phyloP scores from a whole-genome alignment of 306 rosid species.

The Aeschynomene evenia region DNA sequence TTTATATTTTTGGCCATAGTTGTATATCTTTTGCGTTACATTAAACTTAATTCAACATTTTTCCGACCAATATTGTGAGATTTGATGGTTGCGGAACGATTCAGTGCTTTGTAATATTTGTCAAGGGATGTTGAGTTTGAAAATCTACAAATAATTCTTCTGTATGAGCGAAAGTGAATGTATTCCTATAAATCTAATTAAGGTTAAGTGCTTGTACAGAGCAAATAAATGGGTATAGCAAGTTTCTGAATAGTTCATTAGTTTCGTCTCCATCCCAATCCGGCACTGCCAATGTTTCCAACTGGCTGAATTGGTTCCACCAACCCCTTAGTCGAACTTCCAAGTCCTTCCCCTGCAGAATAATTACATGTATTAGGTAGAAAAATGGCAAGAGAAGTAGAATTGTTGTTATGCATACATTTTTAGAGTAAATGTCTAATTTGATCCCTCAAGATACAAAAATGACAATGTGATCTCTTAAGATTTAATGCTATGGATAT shows the following conservation, averaged over 20 bases:
- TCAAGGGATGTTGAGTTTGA: neutral
- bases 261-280: conserved; percentile 62
- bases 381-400: too few species aligned
- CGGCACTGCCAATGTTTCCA: conserved; percentile 74
- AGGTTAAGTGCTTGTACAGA: neutral
- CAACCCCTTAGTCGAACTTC: conserved; percentile 65
- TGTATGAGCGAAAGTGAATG: neutral
- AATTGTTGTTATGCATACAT: too few species aligned
- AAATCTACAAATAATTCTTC: too few species aligned
- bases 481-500: too few species aligned
- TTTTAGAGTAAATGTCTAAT: too few species aligned
- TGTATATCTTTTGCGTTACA: conserved; percentile 19
- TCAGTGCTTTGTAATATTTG: neutral
- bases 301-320: conserved; percentile 68
- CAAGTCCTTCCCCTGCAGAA: conserved; percentile 80
- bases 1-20: neutral
- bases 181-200: neutral
- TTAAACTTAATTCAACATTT: neutral
- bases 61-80: neutral
- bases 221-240: neutral
- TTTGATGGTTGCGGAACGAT: neutral
- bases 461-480: too few species aligned
- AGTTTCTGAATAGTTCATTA: neutral
- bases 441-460: too few species aligned
- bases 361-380: neutral